These are phyloP conservation scores for Phytopythium mirpurense DNA, from an alignment of 352 stramenopile genomes.

Conservation along the genomic window DNA sequence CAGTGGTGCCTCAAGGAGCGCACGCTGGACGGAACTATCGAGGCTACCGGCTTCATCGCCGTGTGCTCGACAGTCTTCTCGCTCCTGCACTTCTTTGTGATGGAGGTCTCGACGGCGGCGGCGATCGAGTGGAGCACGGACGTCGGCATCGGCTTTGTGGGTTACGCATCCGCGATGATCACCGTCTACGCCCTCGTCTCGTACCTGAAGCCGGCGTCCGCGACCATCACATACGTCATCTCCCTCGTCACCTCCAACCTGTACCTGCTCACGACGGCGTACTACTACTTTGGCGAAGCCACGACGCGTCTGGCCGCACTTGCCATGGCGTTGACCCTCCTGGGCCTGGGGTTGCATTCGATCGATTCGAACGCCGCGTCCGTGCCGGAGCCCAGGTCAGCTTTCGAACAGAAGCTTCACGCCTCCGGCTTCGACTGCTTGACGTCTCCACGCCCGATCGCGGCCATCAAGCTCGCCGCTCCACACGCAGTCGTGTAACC, in stretches of 20 bases:
- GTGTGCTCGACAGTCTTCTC: slow-evolving; percentile 21
- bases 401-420: slow-evolving; percentile 1
- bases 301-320: slow-evolving; percentile 11
- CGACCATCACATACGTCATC: slow-evolving; percentile 31
- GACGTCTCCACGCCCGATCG: not conserved
- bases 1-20: slow-evolving; percentile 27
- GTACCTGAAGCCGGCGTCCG: slow-evolving; percentile 18
- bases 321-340: slow-evolving; percentile 23
- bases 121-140: slow-evolving; percentile 23
- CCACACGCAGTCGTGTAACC: slow-evolving; percentile 5
- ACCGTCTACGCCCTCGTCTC: slow-evolving; percentile 36
- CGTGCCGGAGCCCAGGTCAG: not conserved
- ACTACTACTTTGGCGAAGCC: slow-evolving; percentile 21
- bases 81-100: slow-evolving; percentile 19
- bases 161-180: slow-evolving; percentile 30
- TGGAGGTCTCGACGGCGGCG: slow-evolving; percentile 18
- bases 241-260: slow-evolving; percentile 30
- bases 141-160: slow-evolving; percentile 19
- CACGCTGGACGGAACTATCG: slow-evolving; percentile 17
- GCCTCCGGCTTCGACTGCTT: not conserved
- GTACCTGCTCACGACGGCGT: slow-evolving; percentile 27
- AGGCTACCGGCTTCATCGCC: slow-evolving; percentile 28
- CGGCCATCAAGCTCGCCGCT: slow-evolving; percentile 3
- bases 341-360: slow-evolving; percentile 26
- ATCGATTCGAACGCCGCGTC: slow-evolving; percentile 9